These are phyloP conservation scores for Hippophae rhamnoides DNA, from an alignment of 306 rosid species.

Conservation along the genomic window DNA sequence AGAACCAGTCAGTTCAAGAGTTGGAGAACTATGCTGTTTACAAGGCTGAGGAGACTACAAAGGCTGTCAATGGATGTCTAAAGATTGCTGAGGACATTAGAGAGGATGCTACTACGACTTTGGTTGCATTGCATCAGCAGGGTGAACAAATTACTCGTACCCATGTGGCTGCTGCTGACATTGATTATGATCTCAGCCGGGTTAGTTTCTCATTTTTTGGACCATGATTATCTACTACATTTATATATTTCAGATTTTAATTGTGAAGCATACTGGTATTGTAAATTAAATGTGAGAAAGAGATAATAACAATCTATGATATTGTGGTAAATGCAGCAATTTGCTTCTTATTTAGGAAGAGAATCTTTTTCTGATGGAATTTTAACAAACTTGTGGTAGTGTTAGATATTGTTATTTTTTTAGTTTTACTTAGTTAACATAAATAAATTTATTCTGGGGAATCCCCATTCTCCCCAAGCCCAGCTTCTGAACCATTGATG, in stretches of 20 bases:
- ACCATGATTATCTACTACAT: background rate
- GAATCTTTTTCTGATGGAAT: no score
- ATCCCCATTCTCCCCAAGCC: no score
- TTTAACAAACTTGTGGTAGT: no score
- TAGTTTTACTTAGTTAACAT: no score
- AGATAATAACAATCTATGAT: no score
- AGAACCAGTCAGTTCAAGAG: conserved; percentile 81
- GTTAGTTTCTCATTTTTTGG: conserved; percentile 25
- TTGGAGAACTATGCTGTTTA: conserved; percentile 73
- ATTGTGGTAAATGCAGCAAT: no score
- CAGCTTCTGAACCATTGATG: no score
- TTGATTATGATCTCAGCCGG: conserved; percentile 87
- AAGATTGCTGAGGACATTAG: conserved; percentile 91
- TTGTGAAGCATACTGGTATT: no score
- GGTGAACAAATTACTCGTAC: conserved; percentile 89
- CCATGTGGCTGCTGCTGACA: conserved; percentile 75
- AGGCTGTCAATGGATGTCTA: conserved; percentile 60
- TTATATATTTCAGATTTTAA: background rate
- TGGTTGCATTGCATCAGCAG: conserved; percentile 79
- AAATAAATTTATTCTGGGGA: no score
- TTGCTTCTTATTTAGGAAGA: no score
- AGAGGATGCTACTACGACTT: conserved; percentile 78
- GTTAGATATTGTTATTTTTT: no score
- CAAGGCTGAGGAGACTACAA: conserved; percentile 87
- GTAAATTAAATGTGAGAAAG: no score